Evolutionary conservation across 768 basidiomycete species (phyloP).

Genomic region (Sporobolomyces roseus): DNA sequence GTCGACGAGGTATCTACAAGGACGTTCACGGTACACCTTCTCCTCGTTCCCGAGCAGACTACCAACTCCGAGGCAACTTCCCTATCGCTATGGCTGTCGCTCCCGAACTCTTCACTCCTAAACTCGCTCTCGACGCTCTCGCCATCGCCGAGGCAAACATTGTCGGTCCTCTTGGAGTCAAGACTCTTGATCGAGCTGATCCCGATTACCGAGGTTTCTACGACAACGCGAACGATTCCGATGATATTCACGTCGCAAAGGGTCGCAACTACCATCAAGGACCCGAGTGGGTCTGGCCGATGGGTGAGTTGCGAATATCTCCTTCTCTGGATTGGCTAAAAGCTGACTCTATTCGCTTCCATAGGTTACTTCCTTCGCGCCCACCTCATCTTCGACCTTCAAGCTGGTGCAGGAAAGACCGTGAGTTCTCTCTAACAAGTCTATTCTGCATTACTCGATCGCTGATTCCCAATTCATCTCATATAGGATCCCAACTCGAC

Average conservation of each 20-base stretch:
- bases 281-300: slow-evolving; percentile 41
- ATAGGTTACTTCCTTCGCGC: slow-evolving; percentile 87
- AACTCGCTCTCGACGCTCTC: slow-evolving; percentile 74
- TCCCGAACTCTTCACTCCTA: slow-evolving; percentile 81
- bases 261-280: slow-evolving; percentile 80
- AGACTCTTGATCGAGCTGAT: slow-evolving; percentile 83
- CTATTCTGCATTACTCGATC: background rate
- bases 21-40: slow-evolving; percentile 87
- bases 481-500: slow-evolving; percentile 65
- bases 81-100: slow-evolving; percentile 96
- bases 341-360: background rate
- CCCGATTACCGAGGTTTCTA: slow-evolving; percentile 70
- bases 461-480: slow-evolving; percentile 1
- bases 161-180: slow-evolving; percentile 90
- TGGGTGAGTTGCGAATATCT: slow-evolving; percentile 68
- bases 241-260: slow-evolving; percentile 79
- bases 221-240: slow-evolving; percentile 87
- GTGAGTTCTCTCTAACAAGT: slow-evolving; percentile 52
- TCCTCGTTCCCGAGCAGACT: slow-evolving; percentile 78
- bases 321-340: slow-evolving; percentile 64
- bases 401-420: slow-evolving; percentile 63
- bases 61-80: slow-evolving; percentile 57
- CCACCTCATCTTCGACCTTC: slow-evolving; percentile 79
- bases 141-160: slow-evolving; percentile 74
- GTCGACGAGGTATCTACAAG: slow-evolving; percentile 95